Evolutionary conservation across 1,284 basidiomycete species (phyloP), one percentile per base, ranked within the genome.

Genomic region (Serendipita sp.): DNA sequence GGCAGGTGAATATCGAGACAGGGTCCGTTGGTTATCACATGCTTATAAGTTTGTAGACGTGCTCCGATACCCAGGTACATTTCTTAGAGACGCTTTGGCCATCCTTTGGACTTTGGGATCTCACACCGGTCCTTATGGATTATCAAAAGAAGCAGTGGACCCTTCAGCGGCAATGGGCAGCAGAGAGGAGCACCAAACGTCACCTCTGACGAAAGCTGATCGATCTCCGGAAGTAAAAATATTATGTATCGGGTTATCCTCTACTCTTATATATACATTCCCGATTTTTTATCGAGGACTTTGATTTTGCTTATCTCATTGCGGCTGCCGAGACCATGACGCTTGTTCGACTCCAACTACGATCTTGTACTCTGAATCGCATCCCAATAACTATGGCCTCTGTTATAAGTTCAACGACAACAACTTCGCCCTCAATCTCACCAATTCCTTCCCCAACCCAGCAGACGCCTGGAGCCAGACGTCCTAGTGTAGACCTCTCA

Each of bases 21-120:
- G 22, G 22, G 49, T 60, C 63, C 26, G 60, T 29, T 13, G 60
- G 41, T 17, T 22, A 43, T 49, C 17, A 61, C 44, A 62, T 44
- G 42, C 55, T 66, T 34, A 45, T 17, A 17, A 2, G 26, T 43
- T 10, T 26, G 8, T 62, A 42, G n/a, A 41, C 55, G 12, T 26
- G n/a, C 63, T 68, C 22, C 10, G 74, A 87, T 67, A 91, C 92
- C 0, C 91, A 94, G 67, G 76, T 99, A n/a, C 91, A 98, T 71
- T 95, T 97, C 73, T 82, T 86, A n/a, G 75, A 84, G 38, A 83
- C 83, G 0, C 95, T 88, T 71, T 99, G 96, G 96, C 96, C 96
- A 0, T 87, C 94, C 64, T 97, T 98, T 71, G 91, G 93, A 1
- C 72, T 98, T 3, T 78, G 82, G 62, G 91, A 99, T 68, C 83